These are phyloP conservation scores for Talaromyces wortmannii DNA, from an alignment of 495 filamentous ascomycete species.

Conservation along the genomic window DNA sequence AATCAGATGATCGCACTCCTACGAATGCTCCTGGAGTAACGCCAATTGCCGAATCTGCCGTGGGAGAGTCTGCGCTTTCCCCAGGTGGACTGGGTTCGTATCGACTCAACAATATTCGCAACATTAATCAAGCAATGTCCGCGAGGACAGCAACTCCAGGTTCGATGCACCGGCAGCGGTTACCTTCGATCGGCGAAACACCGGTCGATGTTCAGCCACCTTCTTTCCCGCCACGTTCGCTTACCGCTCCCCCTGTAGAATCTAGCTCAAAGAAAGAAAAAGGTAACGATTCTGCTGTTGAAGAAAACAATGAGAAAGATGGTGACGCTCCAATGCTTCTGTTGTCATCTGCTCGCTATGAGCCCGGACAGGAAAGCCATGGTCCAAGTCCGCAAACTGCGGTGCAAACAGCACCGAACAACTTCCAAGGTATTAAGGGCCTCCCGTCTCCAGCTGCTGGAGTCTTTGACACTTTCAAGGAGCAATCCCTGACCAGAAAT, in stretches of 20 bases:
- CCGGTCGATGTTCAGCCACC: constrained; percentile 50
- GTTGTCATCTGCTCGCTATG: constrained; percentile 46
- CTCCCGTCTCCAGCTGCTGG: constrained; percentile 53
- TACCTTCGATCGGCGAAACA: constrained; percentile 83
- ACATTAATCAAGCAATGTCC: constrained; percentile 60
- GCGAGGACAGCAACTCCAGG: constrained; percentile 70
- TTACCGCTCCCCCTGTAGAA: constrained; percentile 34
- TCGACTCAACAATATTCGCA: constrained; percentile 48
- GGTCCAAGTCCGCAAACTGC: constrained; percentile 47
- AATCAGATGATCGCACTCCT: constrained; percentile 65
- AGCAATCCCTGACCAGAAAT: constrained; percentile 52
- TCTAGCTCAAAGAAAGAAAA: constrained; percentile 44
- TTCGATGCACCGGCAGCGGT: constrained; percentile 57
- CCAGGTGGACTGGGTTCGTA: constrained; percentile 65
- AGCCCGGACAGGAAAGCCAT: constrained; percentile 28
- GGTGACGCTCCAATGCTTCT: constrained; percentile 23
- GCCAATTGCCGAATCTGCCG: constrained; percentile 86
- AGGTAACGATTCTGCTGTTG: constrained; percentile 13
- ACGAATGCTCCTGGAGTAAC: constrained; percentile 72
- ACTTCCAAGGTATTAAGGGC: constrained; percentile 37
- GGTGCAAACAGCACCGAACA: constrained; percentile 34
- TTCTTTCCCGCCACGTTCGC: constrained; percentile 28
- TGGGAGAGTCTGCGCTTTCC: constrained; percentile 79
- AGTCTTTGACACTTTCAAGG: constrained; percentile 50
- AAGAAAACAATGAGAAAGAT: constrained; percentile 19